Base-by-base conservation (phyloP, 352 stramenopile species). In the Phytophthora boehmeriae region DNA sequence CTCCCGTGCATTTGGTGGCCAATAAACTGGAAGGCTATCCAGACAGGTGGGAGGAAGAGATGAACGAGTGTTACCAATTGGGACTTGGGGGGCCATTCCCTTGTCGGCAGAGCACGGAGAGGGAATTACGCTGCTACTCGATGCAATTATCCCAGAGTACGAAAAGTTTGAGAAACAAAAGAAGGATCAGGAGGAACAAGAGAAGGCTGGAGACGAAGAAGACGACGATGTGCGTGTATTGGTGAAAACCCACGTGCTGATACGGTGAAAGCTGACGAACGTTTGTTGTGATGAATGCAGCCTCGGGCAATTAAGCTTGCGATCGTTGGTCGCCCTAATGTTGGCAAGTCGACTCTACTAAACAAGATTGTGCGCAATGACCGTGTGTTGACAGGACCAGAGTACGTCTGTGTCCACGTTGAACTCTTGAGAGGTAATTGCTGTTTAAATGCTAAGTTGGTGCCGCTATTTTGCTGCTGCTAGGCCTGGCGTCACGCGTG, bases 361-460 rank as follows among this genome's bases (percentile, higher is more conserved):
- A 94, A 94, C 78, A 77, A 83, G 17, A 89, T 94, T 41, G 80
- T 94, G 46, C 81, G 83, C 59, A 89, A 86, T 17, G 82, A 94
- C 53, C 80, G 86, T 23, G 86, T 94, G 35, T 71, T 94, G 16
- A 94, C 86, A 4, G 86, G 86, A 8, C 86, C 86, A 54, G 83
- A 94, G 85, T 93, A 80, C 43, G 82, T 86, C 17, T 4, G 16
- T 22, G 10, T 10, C 17, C 14, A 32, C 5, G 10, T 8, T 6
- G 25, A 30, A 30, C 25, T 4, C 5, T 34, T 35, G 13, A 52
- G 22, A 8, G 16, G 19, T 28, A 20, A 8, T 35, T 10, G 8
- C 14, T 13, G 51, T 11, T n/a, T 52, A 4, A 8, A 43, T 23
- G 16, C 52, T 72, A 20, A 63, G 19, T 0, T 39, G 8, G 1